Evolutionary conservation across 208 protist species (phyloP).

Genomic region (Acanthamoeba sp.): DNA sequence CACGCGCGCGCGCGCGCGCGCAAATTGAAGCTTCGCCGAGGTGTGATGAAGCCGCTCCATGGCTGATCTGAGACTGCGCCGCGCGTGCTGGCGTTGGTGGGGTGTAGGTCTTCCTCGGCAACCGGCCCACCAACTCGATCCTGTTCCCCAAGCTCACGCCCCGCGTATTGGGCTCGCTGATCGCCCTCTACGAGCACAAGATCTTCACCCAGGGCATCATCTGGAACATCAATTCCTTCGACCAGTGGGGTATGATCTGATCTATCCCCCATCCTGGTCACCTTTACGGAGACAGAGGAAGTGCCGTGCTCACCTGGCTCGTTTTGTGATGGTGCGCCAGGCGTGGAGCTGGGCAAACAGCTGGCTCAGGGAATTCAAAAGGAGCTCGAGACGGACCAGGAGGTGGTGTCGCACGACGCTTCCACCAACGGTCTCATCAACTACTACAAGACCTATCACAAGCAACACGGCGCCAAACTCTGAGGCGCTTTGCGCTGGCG

Average conservation of each 20-base stretch:
- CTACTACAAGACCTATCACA: slow-evolving; percentile 86
- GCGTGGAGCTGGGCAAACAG: slow-evolving; percentile 98
- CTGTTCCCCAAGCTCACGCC: slow-evolving; percentile 96
- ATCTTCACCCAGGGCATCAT: slow-evolving; percentile 97
- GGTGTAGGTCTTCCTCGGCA: slow-evolving; percentile 94
- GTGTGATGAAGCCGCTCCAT: too few relatives aligned
- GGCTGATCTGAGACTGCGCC: too few relatives aligned
- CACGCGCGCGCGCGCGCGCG: not conserved
- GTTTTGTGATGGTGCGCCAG: slow-evolving; percentile 44
- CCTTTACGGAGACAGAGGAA: too few relatives aligned
- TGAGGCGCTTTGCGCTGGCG: not conserved
- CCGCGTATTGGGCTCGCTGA: slow-evolving; percentile 94
- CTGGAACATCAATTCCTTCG: slow-evolving; percentile 98
- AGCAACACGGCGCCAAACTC: slow-evolving; percentile 16
- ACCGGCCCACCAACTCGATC: slow-evolving; percentile 96
- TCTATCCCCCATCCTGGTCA: not conserved
- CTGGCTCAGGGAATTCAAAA: slow-evolving; percentile 97
- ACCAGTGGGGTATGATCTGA: slow-evolving; percentile 92
- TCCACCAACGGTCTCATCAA: slow-evolving; percentile 97
- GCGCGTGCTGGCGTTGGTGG: too few relatives aligned
- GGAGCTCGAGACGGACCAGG: slow-evolving; percentile 89
- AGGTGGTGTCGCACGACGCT: slow-evolving; percentile 92
- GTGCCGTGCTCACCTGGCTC: not conserved
- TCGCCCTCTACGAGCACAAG: slow-evolving; percentile 99
- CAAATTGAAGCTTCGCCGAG: too few relatives aligned